Base-by-base conservation (phyloP, 768 basidiomycete genomes). In the Tephrocybe sp. region DNA sequence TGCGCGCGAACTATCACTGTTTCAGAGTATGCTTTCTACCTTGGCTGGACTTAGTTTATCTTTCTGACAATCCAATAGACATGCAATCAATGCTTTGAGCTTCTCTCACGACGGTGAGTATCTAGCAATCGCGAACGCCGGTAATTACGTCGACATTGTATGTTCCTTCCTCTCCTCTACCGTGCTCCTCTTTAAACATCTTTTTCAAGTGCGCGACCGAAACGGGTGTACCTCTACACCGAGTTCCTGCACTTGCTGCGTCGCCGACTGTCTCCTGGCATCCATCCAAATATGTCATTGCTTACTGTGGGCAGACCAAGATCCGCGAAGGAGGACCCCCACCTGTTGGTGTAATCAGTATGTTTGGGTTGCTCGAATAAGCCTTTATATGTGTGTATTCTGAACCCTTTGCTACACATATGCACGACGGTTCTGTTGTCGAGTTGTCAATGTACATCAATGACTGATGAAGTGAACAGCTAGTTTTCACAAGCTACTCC, bases 61-160 rank as follows among this genome's bases (percentile, higher is more conserved):
- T 33, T 36, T 46, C 18, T 40, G 17, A 41, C 37, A 26, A n/a
- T 53, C 48, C 46, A 21, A 11, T 50, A 90, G 90, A 50, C 73
- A 90, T 62, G 76, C 83, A 18, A 87, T 90, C 60, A 88, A 80
- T 53, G 78, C 79, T 17, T 67, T 91, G 17, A 89, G 85, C 64
- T 93, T 90, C 74, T 91, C 88, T 11, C 77, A 85, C 56, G 90
- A 92, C 58, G 90, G 90, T 28, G 90, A 93, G 72, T 92, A 85
- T 61, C 66, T 92, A 40, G 90, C 90, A 15, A 84, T 90, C 44
- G 85, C 89, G 8, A 88, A 75, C 54, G 75, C 78, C 8, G 88
- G 88, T 17, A 69, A 72, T 25, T 90, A 90, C 56, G 85, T 91
- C 46, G 89, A 91, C 54, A 88, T 91, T 37, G 88, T 90, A 57